Conservation (phyloP, 768 basidiomycete genomes). For the Tulasnella sp. region DNA sequence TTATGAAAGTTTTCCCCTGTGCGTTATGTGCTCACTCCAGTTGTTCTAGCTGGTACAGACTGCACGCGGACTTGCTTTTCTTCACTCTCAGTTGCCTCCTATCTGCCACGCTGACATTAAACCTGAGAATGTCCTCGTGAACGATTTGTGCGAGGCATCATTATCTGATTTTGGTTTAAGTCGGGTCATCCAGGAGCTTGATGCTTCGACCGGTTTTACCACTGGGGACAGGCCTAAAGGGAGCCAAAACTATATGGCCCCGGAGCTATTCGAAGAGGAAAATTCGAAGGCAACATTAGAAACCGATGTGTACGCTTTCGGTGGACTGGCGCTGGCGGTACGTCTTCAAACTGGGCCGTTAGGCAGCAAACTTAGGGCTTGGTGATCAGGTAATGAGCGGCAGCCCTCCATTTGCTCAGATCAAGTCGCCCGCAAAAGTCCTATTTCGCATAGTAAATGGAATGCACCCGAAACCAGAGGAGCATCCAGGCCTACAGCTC, state of each 20-base stretch:
- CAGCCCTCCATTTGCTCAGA: not conserved
- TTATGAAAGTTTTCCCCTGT: too few relatives aligned
- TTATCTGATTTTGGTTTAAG: not conserved
- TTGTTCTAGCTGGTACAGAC: not conserved
- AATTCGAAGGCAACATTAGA: not conserved
- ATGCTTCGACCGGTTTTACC: not conserved
- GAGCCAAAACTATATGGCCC: not conserved
- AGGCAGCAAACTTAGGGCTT: too few relatives aligned
- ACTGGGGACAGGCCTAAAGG: not conserved
- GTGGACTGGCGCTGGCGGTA: not conserved
- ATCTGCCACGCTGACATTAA: not conserved
- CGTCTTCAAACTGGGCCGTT: not conserved
- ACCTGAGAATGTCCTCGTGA: not conserved
- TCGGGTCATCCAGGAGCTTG: not conserved
- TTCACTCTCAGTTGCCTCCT: not conserved
- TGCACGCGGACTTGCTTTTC: not conserved
- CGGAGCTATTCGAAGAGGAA: not conserved
- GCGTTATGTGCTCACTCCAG: too few relatives aligned
- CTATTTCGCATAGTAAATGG: not conserved
- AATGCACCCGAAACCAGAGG: not conserved
- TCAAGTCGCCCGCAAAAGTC: not conserved
- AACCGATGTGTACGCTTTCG: not conserved
- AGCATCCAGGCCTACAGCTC: not conserved
- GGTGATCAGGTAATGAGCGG: not conserved
- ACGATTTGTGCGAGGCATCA: not conserved